phyloP scores from a whole-genome alignment of 2,329 filamentous ascomycete species.

The Aspergillus sp. region DNA sequence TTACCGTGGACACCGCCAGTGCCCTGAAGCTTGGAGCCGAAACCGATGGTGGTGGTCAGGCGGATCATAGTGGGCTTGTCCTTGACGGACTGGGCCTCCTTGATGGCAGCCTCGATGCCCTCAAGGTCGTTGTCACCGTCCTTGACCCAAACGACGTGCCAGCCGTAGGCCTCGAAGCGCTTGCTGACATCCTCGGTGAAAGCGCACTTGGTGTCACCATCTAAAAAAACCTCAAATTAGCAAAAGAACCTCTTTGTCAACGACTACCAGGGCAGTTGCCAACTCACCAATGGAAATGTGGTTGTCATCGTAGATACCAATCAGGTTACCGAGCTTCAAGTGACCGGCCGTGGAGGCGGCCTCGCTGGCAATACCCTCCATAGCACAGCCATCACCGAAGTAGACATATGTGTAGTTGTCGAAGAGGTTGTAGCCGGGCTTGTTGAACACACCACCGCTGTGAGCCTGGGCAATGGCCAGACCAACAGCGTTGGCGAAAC shows the following conservation, averaged over 20 bases:
- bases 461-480: conserved; percentile 95
- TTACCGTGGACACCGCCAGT: conserved; percentile 96
- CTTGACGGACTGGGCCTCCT: conserved; percentile 79
- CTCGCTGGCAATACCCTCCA: conserved; percentile 96
- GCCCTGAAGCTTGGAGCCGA: conserved; percentile 87
- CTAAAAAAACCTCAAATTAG: conserved; percentile 41
- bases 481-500: conserved; percentile 96
- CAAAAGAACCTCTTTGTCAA: background rate
- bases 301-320: conserved; percentile 97
- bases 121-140: conserved; percentile 88
- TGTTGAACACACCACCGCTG: conserved; percentile 90
- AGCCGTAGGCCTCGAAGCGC: conserved; percentile 96
- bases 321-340: conserved; percentile 96
- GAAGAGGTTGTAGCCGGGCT: conserved; percentile 84
- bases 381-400: conserved; percentile 96
- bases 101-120: conserved; percentile 83
- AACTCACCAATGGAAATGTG: conserved; percentile 77
- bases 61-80: conserved; percentile 98
- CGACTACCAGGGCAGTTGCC: background rate
- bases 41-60: conserved; percentile 96
- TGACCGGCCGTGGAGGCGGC: conserved; percentile 91
- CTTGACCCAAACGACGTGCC: conserved; percentile 82
- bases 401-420: conserved; percentile 98
- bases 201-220: conserved; percentile 91
- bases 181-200: conserved; percentile 97